A percentile compares a stretch with the other conserved stretches of the same genome.
Conservation (phyloP, 768 basidiomycete species). For the Suillus spraguei region DNA sequence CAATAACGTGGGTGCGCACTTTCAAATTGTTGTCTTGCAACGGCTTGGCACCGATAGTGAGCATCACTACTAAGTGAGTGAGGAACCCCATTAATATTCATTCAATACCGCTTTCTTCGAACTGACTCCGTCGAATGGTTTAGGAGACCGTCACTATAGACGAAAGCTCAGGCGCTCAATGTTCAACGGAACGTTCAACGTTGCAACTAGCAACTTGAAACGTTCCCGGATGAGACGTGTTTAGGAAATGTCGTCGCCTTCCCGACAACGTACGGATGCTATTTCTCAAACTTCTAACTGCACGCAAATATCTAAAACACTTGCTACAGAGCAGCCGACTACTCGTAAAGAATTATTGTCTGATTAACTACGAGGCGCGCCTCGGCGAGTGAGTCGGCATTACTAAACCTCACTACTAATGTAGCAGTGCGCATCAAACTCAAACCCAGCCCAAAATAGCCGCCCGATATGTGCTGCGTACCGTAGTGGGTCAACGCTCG, state of each 20-base stretch:
- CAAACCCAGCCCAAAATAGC: conserved; percentile 5
- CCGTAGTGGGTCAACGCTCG: background rate
- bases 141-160: background rate
- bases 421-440: background rate
- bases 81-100: background rate
- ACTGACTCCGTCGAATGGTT: conserved; percentile 1
- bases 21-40: background rate
- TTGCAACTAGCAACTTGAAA: background rate
- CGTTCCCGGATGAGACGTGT: background rate
- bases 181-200: background rate
- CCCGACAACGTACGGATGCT: background rate
- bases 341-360: background rate
- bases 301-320: background rate
- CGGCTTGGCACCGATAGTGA: background rate
- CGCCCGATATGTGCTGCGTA: background rate
- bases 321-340: background rate
- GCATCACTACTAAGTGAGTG: no score
- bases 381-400: background rate
- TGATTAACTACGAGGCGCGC: background rate
- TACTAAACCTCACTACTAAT: background rate
- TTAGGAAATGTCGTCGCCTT: background rate
- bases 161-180: background rate
- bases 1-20: background rate
- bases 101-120: background rate
- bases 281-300: background rate